Base-by-base conservation (phyloP, 2,329 filamentous ascomycete species). In the Fusarium sp. region DNA sequence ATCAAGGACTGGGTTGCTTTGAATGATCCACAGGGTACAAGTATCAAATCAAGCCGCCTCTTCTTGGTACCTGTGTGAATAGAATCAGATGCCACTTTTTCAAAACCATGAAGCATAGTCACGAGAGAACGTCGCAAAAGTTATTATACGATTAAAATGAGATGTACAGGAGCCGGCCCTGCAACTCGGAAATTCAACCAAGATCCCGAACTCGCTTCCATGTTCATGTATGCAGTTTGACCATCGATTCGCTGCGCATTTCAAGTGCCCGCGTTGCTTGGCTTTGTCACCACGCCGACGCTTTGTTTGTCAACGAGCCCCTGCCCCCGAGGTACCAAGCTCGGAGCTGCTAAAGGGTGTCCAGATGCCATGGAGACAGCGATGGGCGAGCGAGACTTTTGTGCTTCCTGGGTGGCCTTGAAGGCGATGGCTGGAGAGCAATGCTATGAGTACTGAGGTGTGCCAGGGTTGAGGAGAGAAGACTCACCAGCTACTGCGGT, bases 401-500 rank as follows among this genome's bases (percentile, higher is more conserved):
- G 41, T 7, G 61, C 45, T 37, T 63, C 23, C 43, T 43, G 35
- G 3, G 57, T 75, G 13, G 72, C 72, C 58, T 70, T 75, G 27
- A 75, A 9, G 10, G 72, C 72, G 5, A 70, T 14, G 2, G 68
- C 72, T 74, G 16, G n/a, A 13, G 25, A 23, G 4, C 6, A 32
- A 32, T 64, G 48, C 74, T 64, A 74, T 4, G 9, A 18, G 20
- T 25, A 18, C 7, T 23, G 2, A 2, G 2, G 4, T 6, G 1
- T 9, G 20, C 0, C n/a, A 27, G 32, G 20, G 10, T 23, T 52
- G 32, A 23, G n/a, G 43, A 32, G 37, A 32, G 3, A 45, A 50
- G 18, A 30, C 65, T 7, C 39, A 72, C 72, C 72, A 32, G 72
- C 65, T 37, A 72, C 32, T 39, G 72, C 54, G 6, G 65, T 72